A percentile compares a stretch with the other conserved stretches of the same genome.
Conservation (phyloP, 306 rosid genomes). For the Begonia masoniana region DNA sequence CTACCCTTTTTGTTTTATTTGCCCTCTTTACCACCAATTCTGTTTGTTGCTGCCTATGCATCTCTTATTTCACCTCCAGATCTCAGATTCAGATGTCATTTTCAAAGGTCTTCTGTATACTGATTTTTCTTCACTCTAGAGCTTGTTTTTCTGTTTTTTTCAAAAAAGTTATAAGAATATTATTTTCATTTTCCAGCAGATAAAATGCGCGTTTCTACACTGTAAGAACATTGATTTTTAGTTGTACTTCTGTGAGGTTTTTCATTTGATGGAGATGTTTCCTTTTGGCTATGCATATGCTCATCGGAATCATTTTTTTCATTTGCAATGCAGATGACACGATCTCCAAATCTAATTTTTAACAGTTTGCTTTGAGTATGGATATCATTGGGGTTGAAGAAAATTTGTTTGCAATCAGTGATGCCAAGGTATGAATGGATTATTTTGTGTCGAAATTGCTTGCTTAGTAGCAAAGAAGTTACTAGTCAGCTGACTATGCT, state of each 20-base stretch:
- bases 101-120: slow-evolving; percentile 5
- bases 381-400: slow-evolving; percentile 70
- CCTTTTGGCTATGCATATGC: too few relatives aligned
- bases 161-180: too few relatives aligned
- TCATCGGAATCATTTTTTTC: background rate
- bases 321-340: slow-evolving; percentile 31
- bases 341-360: slow-evolving; percentile 11
- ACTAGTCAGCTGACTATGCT: too few relatives aligned
- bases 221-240: too few relatives aligned
- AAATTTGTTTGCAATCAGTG: slow-evolving; percentile 58
- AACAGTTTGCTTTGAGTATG: slow-evolving; percentile 33
- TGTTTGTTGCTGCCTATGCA: too few relatives aligned
- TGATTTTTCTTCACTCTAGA: background rate
- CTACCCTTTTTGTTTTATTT: too few relatives aligned
- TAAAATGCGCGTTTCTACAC: too few relatives aligned
- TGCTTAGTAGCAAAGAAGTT: too few relatives aligned
- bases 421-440: slow-evolving; percentile 60
- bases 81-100: slow-evolving; percentile 16
- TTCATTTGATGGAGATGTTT: too few relatives aligned
- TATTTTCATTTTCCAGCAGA: too few relatives aligned
- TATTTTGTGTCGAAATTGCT: background rate
- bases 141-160: background rate
- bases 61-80: slow-evolving; percentile 4
- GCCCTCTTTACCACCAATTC: too few relatives aligned
- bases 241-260: too few relatives aligned